phyloP scores from a whole-genome alignment of 108 stramenopile genomes.

The Skeletonema marinoi region DNA sequence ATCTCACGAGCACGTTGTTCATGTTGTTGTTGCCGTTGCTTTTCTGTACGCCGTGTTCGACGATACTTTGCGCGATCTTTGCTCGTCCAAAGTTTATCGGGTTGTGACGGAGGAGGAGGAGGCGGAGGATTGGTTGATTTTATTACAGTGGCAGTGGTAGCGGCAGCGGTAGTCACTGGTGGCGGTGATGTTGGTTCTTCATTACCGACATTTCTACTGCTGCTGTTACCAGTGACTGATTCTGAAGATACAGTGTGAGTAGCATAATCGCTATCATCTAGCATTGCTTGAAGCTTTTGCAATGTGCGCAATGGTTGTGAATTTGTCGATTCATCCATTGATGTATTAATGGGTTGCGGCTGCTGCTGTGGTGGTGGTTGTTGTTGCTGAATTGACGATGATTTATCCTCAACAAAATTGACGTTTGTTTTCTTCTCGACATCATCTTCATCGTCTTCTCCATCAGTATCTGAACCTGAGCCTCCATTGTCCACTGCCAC shows the following conservation, averaged over 20 bases:
- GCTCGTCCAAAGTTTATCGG: conserved; percentile 76
- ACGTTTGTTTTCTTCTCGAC: background rate
- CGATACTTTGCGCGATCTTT: conserved; percentile 82
- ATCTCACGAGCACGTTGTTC: conserved; percentile 33
- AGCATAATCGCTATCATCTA: conserved; percentile 87
- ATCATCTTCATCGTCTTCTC: conserved; percentile 14
- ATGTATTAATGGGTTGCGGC: background rate
- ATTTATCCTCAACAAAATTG: background rate
- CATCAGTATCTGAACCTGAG: conserved; percentile 30
- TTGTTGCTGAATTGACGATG: background rate
- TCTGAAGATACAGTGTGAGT: conserved; percentile 41
- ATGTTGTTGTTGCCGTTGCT: conserved; percentile 28
- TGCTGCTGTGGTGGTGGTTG: background rate
- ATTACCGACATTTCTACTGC: background rate
- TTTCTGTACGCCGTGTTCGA: conserved; percentile 40
- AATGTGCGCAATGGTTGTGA: conserved; percentile 78
- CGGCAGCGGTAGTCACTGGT: background rate
- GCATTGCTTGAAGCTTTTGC: conserved; percentile 80
- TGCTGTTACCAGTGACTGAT: conserved; percentile 4
- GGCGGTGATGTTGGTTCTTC: conserved; percentile 12
- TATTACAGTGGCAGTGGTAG: conserved; percentile 2
- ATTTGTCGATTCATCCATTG: conserved; percentile 3
- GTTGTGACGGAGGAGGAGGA: background rate
- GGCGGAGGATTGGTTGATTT: background rate
- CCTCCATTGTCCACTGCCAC: background rate